phyloP scores from a whole-genome alignment of 179 eudicot species.

The Beta macrorhiza region DNA sequence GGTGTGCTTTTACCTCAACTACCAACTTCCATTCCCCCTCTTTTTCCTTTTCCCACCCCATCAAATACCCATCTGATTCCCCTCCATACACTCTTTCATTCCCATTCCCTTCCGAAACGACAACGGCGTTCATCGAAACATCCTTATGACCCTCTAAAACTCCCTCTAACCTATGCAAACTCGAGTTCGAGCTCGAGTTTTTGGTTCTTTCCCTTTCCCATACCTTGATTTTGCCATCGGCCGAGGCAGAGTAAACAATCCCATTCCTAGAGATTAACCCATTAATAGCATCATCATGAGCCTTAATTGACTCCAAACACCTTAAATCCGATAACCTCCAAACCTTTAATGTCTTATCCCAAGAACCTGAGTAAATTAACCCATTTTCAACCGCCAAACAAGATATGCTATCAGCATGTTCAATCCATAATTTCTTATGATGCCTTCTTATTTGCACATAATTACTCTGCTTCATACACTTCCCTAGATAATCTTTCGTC shows the following conservation, averaged over 20 bases:
- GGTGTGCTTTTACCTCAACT: constrained; percentile 67
- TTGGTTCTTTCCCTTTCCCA: constrained; percentile 27
- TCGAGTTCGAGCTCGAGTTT: constrained; percentile 20
- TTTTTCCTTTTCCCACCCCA: constrained; percentile 57
- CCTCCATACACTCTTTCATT: constrained; percentile 52
- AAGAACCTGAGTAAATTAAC: constrained; percentile 46
- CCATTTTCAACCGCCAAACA: constrained; percentile 44
- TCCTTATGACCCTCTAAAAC: constrained; percentile 63
- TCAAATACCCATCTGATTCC: constrained; percentile 69
- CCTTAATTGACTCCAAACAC: constrained; percentile 44
- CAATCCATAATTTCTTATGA: constrained; percentile 47
- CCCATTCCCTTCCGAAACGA: constrained; percentile 30
- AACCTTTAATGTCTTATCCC: constrained; percentile 46
- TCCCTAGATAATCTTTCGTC: constrained; percentile 39
- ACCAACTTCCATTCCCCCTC: constrained; percentile 47
- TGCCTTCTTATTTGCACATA: constrained; percentile 43
- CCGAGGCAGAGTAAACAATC: constrained; percentile 50
- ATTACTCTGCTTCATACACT: constrained; percentile 46
- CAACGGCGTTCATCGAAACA: constrained; percentile 55
- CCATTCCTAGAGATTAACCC: constrained; percentile 29
- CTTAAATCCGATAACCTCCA: constrained; percentile 39
- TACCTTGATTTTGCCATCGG: constrained; percentile 49
- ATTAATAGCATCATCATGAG: constrained; percentile 47
- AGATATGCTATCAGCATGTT: constrained; percentile 46
- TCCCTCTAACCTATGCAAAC: constrained; percentile 28